Evolutionary conservation across 805 yeast species (phyloP).

Genomic region (Danielozyma ontarioensis): DNA sequence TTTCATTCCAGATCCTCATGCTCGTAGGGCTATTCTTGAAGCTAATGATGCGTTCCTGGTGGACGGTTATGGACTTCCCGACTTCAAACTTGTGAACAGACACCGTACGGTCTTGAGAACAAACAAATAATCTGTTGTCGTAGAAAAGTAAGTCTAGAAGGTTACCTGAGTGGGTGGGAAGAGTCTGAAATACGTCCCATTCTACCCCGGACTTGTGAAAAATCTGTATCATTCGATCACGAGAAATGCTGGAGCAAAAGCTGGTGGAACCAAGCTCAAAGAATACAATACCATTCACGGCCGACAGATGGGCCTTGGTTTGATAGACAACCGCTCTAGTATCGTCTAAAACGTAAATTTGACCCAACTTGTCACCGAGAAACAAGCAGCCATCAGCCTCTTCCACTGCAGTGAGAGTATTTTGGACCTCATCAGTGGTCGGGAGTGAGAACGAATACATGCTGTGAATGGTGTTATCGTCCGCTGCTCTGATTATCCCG

Average conservation of each 20-base stretch:
- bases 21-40: constrained; percentile 48
- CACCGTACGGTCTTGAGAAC: constrained; percentile 59
- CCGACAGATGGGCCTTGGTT: constrained; percentile 47
- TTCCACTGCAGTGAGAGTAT: constrained; percentile 40
- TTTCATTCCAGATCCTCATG: constrained; percentile 30
- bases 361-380: constrained; percentile 49
- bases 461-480: constrained; percentile 7
- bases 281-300: constrained; percentile 40
- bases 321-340: constrained; percentile 14
- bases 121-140: constrained; percentile 37
- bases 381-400: constrained; percentile 20
- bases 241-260: constrained; percentile 44
- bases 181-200: constrained; percentile 57
- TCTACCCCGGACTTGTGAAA: constrained; percentile 21
- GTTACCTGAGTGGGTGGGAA: constrained; percentile 56
- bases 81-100: constrained; percentile 43
- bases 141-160: constrained; percentile 32
- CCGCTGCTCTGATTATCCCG: constrained; percentile 33
- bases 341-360: constrained; percentile 23
- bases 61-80: constrained; percentile 13
- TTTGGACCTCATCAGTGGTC: constrained; percentile 29
- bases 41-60: constrained; percentile 43
- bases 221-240: constrained; percentile 62
- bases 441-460: constrained; percentile 13
- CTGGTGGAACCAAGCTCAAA: constrained; percentile 22